Base-by-base conservation (phyloP, 2,329 filamentous ascomycete genomes). In the Metarhizium guizhouense region DNA sequence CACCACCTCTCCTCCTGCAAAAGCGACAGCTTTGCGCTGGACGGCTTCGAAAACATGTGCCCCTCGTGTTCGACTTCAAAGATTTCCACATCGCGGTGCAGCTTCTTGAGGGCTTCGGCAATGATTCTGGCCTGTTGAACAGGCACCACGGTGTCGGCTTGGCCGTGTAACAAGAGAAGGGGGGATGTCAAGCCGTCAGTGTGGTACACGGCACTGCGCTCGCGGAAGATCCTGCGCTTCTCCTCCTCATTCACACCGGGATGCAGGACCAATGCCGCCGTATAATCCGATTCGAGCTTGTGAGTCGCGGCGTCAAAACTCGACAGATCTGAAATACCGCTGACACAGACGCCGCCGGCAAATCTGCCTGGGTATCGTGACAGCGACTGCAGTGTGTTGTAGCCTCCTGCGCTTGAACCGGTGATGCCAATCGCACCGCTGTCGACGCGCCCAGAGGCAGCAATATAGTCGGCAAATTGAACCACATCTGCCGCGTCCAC, bases 161-260 rank as follows among this genome's bases (percentile, higher is more conserved):
- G 72, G 0, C 82, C 83, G 25, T 84, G 78, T 5, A 85, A 60
- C n/a, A 86, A 65, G 40, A 84, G 64, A 25, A 85, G 62, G 1
- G 80, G 78, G 2, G 75, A 68, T 43, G 66, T 68, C 54, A 82
- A 79, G 53, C 71, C 69, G n/a, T 73, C 68, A 0, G 74, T 77
- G 53, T 77, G 72, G 49, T 71, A 73, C 14, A 78, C 64, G 0
- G 80, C 77, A 55, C 78, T 81, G 13, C 79, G 67, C 47, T 76
- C 74, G 4, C 64, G 65, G 47, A 74, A 75, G 3, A 78, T 68
- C 14, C 62, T 62, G 13, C 72, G 66, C 56, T 72, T 70, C n/a
- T 77, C 70, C 13, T 72, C 67, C 0, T 70, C 62, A 2, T 62
- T 62, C 10, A 70, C 68, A 3, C 68, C 70, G 10, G 62, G 59